Evolutionary conservation across 1,284 basidiomycete species (phyloP), one percentile per base, ranked within the genome.

Genomic region (Austroboletus olivaceoglutinosus): DNA sequence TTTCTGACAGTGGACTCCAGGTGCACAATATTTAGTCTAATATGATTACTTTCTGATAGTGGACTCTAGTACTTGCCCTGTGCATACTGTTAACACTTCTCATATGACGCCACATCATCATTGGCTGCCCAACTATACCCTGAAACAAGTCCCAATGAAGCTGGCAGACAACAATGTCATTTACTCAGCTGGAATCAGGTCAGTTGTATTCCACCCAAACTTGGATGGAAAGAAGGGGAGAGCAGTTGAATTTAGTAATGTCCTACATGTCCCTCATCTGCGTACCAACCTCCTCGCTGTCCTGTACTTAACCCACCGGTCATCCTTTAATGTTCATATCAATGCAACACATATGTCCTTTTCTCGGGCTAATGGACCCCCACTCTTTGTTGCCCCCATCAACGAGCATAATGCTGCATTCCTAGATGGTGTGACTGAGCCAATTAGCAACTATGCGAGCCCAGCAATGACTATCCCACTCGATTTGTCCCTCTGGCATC

Each of bases 21-120:
- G n/a, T n/a, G n/a, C n/a, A n/a, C n/a, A n/a, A n/a, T n/a, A n/a
- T n/a, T n/a, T n/a, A n/a, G n/a, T n/a, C n/a, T n/a, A n/a, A n/a
- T n/a, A n/a, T n/a, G n/a, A n/a, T n/a, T n/a, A n/a, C n/a, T n/a
- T n/a, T n/a, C n/a, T n/a, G n/a, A n/a, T n/a, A n/a, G n/a, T n/a
- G n/a, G n/a, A n/a, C n/a, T n/a, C n/a, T n/a, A n/a, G n/a, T n/a
- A n/a, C n/a, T n/a, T n/a, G n/a, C n/a, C n/a, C n/a, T n/a, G n/a
- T n/a, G n/a, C n/a, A n/a, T n/a, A n/a, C n/a, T n/a, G n/a, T n/a
- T n/a, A n/a, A n/a, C 54, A 68, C 67, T 55, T 65, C 63, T 61
- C 63, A 71, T 64, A 71, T 72, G 70, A 70, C 65, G 10, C 66
- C 66, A 5, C 64, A 71, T 56, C 50, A 49, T 37, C 58, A 65